These are phyloP conservation scores for Hypericum androsaemum DNA, from an alignment of 345 rosid genomes.

Conservation along the genomic window DNA sequence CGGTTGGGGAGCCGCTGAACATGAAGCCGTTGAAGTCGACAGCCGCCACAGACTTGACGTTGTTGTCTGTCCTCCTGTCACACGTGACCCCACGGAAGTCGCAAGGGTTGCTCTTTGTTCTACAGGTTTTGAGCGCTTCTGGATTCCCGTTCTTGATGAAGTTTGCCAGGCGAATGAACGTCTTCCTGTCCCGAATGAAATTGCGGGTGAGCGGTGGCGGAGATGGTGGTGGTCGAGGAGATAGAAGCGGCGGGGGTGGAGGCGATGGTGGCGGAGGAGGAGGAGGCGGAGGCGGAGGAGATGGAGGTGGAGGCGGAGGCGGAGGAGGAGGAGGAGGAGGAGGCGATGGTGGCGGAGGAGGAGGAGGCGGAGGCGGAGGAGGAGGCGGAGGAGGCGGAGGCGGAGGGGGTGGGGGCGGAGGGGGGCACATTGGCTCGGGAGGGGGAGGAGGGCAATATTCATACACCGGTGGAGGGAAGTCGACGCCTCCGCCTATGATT, in stretches of 20 bases:
- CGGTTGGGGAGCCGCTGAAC: conserved; percentile 15
- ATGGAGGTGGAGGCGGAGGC: background rate
- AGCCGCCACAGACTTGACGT: background rate
- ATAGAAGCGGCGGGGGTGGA: background rate
- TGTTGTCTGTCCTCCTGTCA: too few relatives aligned
- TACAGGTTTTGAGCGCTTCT: too few relatives aligned
- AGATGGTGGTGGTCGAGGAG: too few relatives aligned
- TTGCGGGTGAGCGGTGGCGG: background rate
- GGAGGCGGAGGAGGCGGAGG: background rate
- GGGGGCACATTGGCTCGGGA: too few relatives aligned
- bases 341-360: background rate
- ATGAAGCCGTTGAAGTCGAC: conserved; percentile 34
- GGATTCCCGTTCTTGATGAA: too few relatives aligned
- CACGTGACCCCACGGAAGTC: too few relatives aligned
- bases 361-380: background rate
- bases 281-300: background rate
- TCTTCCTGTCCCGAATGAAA: too few relatives aligned
- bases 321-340: background rate
- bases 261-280: background rate
- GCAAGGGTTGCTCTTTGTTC: too few relatives aligned
- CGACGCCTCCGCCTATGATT: background rate
- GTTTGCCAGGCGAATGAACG: too few relatives aligned
- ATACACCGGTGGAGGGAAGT: background rate
- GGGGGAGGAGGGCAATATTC: background rate
- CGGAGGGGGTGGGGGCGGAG: too few relatives aligned